Evolutionary conservation across 2,329 filamentous ascomycete genomes (phyloP).

Genomic region (Stemphylium beticola): DNA sequence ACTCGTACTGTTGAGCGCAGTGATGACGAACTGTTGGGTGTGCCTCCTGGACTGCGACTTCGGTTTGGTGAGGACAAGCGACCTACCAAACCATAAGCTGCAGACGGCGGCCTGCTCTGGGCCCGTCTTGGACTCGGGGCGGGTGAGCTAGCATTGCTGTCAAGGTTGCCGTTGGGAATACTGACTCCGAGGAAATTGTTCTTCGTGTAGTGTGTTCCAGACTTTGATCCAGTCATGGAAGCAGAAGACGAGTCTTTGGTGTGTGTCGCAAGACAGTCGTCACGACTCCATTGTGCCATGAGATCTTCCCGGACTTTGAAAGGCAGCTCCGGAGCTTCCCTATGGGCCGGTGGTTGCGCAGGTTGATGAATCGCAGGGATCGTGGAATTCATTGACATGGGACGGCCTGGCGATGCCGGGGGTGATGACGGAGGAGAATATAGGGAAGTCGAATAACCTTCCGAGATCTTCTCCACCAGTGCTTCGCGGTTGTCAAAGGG

Average conservation of each 20-base stretch:
- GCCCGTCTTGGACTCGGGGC: slow-evolving; percentile 40
- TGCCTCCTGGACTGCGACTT: slow-evolving; percentile 37
- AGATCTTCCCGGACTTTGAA: slow-evolving; percentile 74
- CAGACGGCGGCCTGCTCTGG: slow-evolving; percentile 40
- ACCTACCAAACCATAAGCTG: slow-evolving; percentile 46
- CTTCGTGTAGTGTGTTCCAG: slow-evolving; percentile 44
- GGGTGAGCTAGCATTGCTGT: slow-evolving; percentile 41
- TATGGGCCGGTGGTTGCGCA: slow-evolving; percentile 27
- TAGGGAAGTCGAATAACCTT: slow-evolving; percentile 69
- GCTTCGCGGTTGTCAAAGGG: slow-evolving; percentile 77
- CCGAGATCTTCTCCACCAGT: slow-evolving; percentile 76
- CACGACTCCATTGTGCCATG: slow-evolving; percentile 79
- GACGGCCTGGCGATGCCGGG: slow-evolving; percentile 70
- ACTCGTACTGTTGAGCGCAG: slow-evolving; percentile 50
- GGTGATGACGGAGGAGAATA: slow-evolving; percentile 73
- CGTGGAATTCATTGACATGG: slow-evolving; percentile 61
- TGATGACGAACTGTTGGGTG: slow-evolving; percentile 46
- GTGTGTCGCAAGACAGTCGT: slow-evolving; percentile 71
- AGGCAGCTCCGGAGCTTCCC: slow-evolving; percentile 62
- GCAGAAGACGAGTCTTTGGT: slow-evolving; percentile 72
- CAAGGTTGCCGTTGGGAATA: slow-evolving; percentile 48
- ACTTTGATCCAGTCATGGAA: slow-evolving; percentile 77
- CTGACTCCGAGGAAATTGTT: slow-evolving; percentile 63
- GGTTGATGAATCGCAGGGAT: slow-evolving; percentile 54
- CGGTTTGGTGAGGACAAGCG: slow-evolving; percentile 38